Base-by-base conservation (phyloP, 768 basidiomycete species). In the Psilocybe subaeruginosa region DNA sequence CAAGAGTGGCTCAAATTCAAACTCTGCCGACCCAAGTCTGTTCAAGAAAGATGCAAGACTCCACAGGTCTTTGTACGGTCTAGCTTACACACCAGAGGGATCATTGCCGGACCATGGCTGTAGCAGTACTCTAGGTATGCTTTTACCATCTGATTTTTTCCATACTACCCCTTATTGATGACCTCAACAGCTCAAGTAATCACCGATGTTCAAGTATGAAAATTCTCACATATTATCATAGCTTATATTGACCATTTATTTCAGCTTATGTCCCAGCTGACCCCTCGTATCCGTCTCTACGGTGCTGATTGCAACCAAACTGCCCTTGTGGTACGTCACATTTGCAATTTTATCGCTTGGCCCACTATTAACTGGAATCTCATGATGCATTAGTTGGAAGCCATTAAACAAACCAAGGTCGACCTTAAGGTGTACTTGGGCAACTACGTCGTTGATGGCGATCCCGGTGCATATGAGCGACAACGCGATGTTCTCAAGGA, bases 231-330 rank as follows among this genome's bases (percentile, higher is more conserved):
- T 37, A 43, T 50, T 37, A 19, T 31, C 17, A n/a, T 23, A 19
- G 54, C 6, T 54, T 1, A 52, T 43, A 51, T 30, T 72, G 63
- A 68, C 66, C 50, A 33, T 39, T 11, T 47, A 41, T 35, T 59
- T 9, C 64, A 93, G 90, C 78, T 93, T 43, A 73, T 97, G 63
- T 95, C 94, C 35, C 95, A 97, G 76, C 75, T 97, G 17, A 97
- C 95, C 1, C 81, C 80, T 72, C 86, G 85, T 31, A 76, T 93
- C 61, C 91, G 91, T 66, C 80, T 95, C 54, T 97, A 96, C 70
- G 93, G 94, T 17, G 85, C 92, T 16, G 92, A 93, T 74, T 94
- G 92, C 71, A 93, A 93, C 73, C 89, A 91, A 69, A 85, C 89
- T 0, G 88, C 86, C 1, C 83, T 92, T 41, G 89, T 93, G 56